These are phyloP conservation scores for Aspergillus sclerotioniger DNA, from an alignment of 495 filamentous ascomycete genomes.

Conservation along the genomic window DNA sequence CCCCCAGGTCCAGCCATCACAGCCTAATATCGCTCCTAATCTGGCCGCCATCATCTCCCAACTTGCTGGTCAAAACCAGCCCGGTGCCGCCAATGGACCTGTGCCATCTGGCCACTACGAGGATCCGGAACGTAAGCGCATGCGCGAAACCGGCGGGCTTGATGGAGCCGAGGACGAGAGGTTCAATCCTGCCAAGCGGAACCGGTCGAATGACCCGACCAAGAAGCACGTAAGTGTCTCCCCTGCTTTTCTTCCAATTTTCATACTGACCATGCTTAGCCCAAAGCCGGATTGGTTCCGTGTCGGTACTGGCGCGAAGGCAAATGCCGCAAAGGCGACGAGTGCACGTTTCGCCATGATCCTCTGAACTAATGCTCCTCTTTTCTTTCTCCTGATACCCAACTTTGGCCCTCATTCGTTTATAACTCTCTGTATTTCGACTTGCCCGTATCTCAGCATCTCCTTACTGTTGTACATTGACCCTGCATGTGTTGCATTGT, in stretches of 20 bases:
- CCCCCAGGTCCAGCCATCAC: conserved; percentile 26
- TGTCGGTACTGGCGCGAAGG: conserved; percentile 79
- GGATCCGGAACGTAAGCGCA: conserved; percentile 46
- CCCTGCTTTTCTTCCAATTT: not conserved
- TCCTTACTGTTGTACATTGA: conserved; percentile 4
- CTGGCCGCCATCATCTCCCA: conserved; percentile 53
- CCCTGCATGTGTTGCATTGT: conserved; percentile 5
- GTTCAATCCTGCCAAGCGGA: conserved; percentile 37
- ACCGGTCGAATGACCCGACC: conserved; percentile 29
- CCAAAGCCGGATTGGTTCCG: conserved; percentile 47
- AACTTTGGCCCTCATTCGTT: conserved; percentile 3
- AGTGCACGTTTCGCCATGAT: conserved; percentile 78
- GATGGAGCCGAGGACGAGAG: conserved; percentile 31
- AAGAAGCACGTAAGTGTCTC: conserved; percentile 37
- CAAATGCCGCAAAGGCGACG: conserved; percentile 78
- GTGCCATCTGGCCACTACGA: conserved; percentile 29
- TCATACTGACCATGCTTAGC: conserved; percentile 27
- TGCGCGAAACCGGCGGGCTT: conserved; percentile 33
- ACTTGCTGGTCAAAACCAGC: conserved; percentile 38
- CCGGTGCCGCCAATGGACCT: conserved; percentile 18
- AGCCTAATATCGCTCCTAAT: conserved; percentile 33
- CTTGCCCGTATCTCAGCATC: conserved; percentile 1
- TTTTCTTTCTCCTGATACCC: conserved; percentile 18
- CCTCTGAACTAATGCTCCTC: conserved; percentile 19
- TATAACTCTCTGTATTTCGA: conserved; percentile 9